phyloP scores from a whole-genome alignment of 352 stramenopile species.

The Globisporangium parvum region DNA sequence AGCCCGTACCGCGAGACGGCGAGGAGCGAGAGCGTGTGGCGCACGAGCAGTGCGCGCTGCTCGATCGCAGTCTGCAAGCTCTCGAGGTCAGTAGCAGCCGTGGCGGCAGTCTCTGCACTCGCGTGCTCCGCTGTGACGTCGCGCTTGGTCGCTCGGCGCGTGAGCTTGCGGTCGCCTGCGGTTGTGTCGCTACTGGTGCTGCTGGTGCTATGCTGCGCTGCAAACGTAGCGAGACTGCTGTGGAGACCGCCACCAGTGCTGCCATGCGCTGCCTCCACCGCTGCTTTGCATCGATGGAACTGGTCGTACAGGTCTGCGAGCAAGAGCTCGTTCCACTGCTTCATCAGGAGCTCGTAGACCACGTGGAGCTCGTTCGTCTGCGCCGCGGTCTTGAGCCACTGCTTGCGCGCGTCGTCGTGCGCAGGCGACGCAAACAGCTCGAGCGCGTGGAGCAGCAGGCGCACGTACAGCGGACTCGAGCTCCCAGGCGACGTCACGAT shows the following conservation, averaged over 20 bases:
- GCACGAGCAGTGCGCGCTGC: constrained; percentile 60
- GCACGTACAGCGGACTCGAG: constrained; percentile 60
- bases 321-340: constrained; percentile 69
- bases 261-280: not conserved
- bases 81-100: constrained; percentile 34
- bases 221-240: not conserved
- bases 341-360: constrained; percentile 64
- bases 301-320: constrained; percentile 46
- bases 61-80: constrained; percentile 46
- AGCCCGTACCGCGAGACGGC: constrained; percentile 64
- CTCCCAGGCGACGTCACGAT: constrained; percentile 48
- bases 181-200: not conserved
- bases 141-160: constrained; percentile 2
- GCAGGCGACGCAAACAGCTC: constrained; percentile 36
- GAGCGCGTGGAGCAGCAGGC: constrained; percentile 53
- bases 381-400: constrained; percentile 42
- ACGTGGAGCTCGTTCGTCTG: constrained; percentile 34
- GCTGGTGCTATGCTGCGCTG: not conserved
- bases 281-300: constrained; percentile 22
- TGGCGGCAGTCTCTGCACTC: not conserved
- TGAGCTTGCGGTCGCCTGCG: constrained; percentile 7
- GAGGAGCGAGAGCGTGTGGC: constrained; percentile 69
- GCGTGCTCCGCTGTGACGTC: not conserved
- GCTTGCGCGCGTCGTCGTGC: constrained; percentile 17
- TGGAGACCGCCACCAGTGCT: not conserved